Evolutionary conservation across 371 early-diverging fungal species (phyloP), one percentile per base, ranked within the genome.

Genomic region (Zychaea mexicana): DNA sequence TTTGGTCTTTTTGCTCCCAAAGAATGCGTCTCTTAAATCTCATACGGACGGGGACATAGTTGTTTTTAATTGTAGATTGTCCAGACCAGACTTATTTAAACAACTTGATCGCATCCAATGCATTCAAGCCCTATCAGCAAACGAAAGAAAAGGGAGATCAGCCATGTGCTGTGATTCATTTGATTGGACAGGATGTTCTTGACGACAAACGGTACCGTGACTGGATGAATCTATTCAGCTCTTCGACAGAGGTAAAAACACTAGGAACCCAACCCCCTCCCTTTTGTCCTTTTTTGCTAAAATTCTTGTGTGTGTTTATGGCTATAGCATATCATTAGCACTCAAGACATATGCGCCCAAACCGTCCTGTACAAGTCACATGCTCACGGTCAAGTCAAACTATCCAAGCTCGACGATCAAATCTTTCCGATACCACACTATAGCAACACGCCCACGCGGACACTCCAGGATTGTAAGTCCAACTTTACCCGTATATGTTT

Each of bases 41-140:
- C n/a, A n/a, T n/a, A n/a, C n/a, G n/a, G n/a, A n/a, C n/a, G n/a
- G n/a, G n/a, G n/a, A 42, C 0, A 42, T 42, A 85, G 84, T 67
- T 87, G 7, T 92, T 96, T 70, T 76, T 94, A 45, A 82, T 98
- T 21, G 66, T 95, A n/a, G 98, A 96, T 57, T 92, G 94, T 59
- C 97, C 96, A 1, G 72, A 80, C 28, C 46, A 67, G 3, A 74
- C 68, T 0, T 94, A 94, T 69, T 77, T 97, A 22, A 68, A 73
- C 27, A 72, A 82, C 13, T 61, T 97, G 21, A 66, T 83, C 6
- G 38, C 65, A 3, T 74, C 86, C 13, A 57, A 73, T 13, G 72
- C 71, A 46, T 90, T 93, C 59, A 60, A 70, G 7, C 65, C 67
- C 4, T 85, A 76, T 57, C 49, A 49, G n/a, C 68, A 85, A 31